Conservation (phyloP, 1,284 basidiomycete genomes). For the Xerocomus minutiporus region DNA sequence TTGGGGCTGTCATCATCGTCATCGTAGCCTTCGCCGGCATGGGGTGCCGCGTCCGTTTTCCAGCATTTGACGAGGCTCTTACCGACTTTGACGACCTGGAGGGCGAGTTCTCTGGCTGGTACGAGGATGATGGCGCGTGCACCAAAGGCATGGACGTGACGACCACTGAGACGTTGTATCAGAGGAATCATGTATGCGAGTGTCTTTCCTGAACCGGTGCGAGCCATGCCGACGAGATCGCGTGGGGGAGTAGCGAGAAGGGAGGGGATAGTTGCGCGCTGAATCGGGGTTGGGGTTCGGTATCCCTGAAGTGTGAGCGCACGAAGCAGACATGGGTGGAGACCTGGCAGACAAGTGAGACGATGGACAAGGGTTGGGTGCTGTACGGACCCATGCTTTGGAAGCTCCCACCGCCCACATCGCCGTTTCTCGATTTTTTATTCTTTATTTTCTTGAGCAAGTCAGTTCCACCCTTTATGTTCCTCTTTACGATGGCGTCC, state of each 20-base stretch:
- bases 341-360: conserved; percentile 46
- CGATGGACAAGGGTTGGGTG: conserved; percentile 1
- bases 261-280: conserved; percentile 84
- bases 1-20: conserved; percentile 47
- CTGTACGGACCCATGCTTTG: conserved; percentile 75
- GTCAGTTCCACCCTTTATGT: conserved; percentile 67
- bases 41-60: conserved; percentile 53
- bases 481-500: conserved; percentile 58
- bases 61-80: conserved; percentile 87
- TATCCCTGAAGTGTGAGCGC: conserved; percentile 91
- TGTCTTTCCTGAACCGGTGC: conserved; percentile 98
- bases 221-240: conserved; percentile 97
- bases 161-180: conserved; percentile 79
- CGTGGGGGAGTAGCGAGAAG: conserved; percentile 83
- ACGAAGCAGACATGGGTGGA: conserved; percentile 80
- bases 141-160: conserved; percentile 79
- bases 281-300: conserved; percentile 94
- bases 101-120: conserved; percentile 90
- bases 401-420: conserved; percentile 80
- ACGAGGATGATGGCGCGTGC: conserved; percentile 86
- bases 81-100: conserved; percentile 92
- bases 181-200: conserved; percentile 95
- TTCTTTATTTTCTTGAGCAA: conserved; percentile 67
- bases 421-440: conserved; percentile 62
- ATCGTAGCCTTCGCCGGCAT: conserved; percentile 57